A percentile compares a stretch with the other conserved stretches of the same genome.
phyloP scores from a whole-genome alignment of 2,329 filamentous ascomycete genomes.

The Corynespora cassiicola region DNA sequence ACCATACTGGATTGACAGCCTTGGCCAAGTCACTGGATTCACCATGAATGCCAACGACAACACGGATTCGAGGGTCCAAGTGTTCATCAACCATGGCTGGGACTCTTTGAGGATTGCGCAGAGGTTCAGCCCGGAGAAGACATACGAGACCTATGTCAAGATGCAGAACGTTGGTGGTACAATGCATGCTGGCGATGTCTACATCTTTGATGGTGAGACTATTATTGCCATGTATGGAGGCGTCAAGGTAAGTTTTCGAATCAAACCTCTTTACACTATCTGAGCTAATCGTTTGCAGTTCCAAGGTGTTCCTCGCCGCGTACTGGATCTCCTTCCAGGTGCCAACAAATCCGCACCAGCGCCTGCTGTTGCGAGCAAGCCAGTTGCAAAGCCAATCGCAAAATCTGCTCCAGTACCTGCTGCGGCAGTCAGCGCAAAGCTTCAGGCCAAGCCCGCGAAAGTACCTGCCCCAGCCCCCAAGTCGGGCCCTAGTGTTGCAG shows the following conservation, averaged over 20 bases:
- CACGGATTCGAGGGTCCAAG: slow-evolving; percentile 2
- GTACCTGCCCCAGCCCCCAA: slow-evolving; percentile 5
- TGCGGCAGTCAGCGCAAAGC: slow-evolving; percentile 11
- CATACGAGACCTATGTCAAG: slow-evolving; percentile 17
- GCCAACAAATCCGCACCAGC: not conserved
- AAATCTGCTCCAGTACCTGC: slow-evolving; percentile 11
- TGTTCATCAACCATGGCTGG: slow-evolving; percentile 23
- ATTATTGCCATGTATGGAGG: slow-evolving; percentile 38
- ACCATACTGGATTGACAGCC: slow-evolving; percentile 22
- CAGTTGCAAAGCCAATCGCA: slow-evolving; percentile 6
- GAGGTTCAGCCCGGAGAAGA: not conserved
- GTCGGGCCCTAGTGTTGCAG: slow-evolving; percentile 2
- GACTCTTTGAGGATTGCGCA: slow-evolving; percentile 10
- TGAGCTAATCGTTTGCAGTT: slow-evolving; percentile 14
- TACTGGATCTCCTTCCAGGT: slow-evolving; percentile 19
- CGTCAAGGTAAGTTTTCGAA: slow-evolving; percentile 12
- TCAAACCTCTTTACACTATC: not conserved
- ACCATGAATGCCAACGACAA: slow-evolving; percentile 19
- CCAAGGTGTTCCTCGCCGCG: slow-evolving; percentile 13
- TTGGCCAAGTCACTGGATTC: slow-evolving; percentile 20
- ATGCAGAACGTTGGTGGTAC: slow-evolving; percentile 27
- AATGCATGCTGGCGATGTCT: slow-evolving; percentile 45
- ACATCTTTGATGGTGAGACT: slow-evolving; percentile 38
- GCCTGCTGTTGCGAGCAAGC: slow-evolving; percentile 2
- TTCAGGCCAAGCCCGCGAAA: slow-evolving; percentile 8